Percentiles rank a stretch among this genome's conserved stretches.
These are phyloP conservation scores for Phycomyces blakesleeanus DNA, from an alignment of 192 early-diverging fungal species.

Conservation along the genomic window DNA sequence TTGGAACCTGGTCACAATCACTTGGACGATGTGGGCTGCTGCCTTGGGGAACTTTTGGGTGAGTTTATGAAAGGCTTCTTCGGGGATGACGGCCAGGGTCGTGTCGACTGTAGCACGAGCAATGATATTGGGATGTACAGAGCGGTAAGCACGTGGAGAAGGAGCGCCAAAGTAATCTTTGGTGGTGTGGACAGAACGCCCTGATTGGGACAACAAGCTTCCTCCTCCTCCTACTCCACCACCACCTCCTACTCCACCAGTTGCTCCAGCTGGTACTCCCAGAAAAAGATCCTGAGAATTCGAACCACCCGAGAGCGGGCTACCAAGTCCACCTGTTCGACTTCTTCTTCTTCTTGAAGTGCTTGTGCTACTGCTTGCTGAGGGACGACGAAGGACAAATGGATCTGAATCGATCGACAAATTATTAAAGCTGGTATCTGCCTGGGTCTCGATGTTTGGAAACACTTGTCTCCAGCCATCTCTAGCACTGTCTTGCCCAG, in stretches of 20 bases:
- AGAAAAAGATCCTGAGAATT: too few species aligned
- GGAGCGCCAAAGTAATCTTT: neutral
- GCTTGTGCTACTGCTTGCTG: neutral
- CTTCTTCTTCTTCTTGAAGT: neutral
- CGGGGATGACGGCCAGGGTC: constrained; percentile 92
- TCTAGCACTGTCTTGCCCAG: constrained; percentile 4
- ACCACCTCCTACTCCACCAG: too few species aligned
- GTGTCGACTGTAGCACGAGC: constrained; percentile 83
- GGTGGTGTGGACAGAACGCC: neutral
- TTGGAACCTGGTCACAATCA: constrained; percentile 93
- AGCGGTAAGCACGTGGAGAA: constrained; percentile 21
- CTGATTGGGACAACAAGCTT: neutral
- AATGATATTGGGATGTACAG: constrained; percentile 73
- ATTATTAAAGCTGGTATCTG: neutral
- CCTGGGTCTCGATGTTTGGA: constrained; percentile 24
- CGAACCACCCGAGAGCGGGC: too few species aligned
- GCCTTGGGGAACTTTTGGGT: constrained; percentile 89
- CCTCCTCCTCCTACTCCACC: neutral
- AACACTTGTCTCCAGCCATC: constrained; percentile 39
- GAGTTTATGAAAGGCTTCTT: constrained; percentile 84
- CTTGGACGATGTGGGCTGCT: constrained; percentile 91
- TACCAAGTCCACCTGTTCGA: neutral
- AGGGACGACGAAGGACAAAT: neutral
- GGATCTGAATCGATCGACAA: neutral
- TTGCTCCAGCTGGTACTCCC: too few species aligned